Base-by-base conservation (phyloP, 345 rosid genomes). In the Gynandropsis gynandra region DNA sequence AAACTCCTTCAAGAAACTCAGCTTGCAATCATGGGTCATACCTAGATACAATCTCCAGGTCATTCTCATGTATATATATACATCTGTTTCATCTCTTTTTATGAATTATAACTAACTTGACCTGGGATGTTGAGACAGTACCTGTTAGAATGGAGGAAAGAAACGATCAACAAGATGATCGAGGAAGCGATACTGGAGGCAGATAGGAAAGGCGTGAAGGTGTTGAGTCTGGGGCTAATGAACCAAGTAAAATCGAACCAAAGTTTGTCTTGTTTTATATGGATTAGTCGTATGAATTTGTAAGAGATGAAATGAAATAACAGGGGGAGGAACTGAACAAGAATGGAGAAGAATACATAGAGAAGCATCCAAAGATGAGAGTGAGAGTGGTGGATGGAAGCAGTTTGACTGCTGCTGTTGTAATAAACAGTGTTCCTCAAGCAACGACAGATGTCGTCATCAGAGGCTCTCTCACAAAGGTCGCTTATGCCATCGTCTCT, bases 151-250 rank as follows among this genome's bases (percentile, higher is more conserved):
- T 27, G 61, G 62, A 78, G 79, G 9, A 65, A 58, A 16, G 64
- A 54, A 27, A 8, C 72, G 2, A 75, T 85, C 54, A 77, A 79
- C 38, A 51, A 44, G 50, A 58, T 77, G 64, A 77, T 85, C 46
- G 89, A 81, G 59, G 52, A 72, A 34, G 79, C 94, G 37, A 71
- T 81, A 50, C 49, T 74, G 5, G 71, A 77, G 34, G 94, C 86
- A 1, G 78, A 81, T 6, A 42, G 10, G 12, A 84, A 75, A 21
- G 86, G 80, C 5, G 84, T 67, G 18, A 79, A 55, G 52, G 94
- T 75, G 37, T 34, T 81, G 47, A 79, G 80, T 61, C 62, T 84
- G 14, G 94, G 86, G 6, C 76, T 81, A 24, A 11, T 77, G 64
- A 84, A 81, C 59, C 84, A 79, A 83, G 90, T 56, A 69, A 72